These are phyloP conservation scores for Gracilaria domingensis DNA, from an alignment of 23 red algal genomes.

Conservation along the genomic window DNA sequence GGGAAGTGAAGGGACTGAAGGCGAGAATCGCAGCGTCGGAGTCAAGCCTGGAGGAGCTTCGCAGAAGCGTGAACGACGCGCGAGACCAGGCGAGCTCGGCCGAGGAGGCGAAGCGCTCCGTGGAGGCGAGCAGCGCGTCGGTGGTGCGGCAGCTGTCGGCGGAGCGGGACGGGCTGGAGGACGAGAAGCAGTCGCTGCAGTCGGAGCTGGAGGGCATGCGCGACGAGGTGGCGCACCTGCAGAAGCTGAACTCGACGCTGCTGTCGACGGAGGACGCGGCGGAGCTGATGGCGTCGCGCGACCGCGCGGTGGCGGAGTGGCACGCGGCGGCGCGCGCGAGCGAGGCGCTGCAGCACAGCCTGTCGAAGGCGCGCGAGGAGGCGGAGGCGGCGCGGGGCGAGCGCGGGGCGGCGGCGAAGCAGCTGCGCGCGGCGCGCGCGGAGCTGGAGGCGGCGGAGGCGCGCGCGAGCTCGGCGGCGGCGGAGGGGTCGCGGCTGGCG, in stretches of 20 bases:
- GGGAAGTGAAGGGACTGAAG: neutral
- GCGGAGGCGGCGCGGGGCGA: neutral
- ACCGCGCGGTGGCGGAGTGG: conserved; percentile 11
- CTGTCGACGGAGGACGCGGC: conserved; percentile 14
- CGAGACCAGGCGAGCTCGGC: neutral
- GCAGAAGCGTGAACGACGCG: neutral
- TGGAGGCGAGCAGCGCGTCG: neutral
- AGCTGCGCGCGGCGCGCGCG: neutral
- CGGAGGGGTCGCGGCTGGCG: neutral
- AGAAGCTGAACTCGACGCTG: conserved; percentile 15
- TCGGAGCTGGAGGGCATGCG: neutral
- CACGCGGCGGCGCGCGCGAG: neutral
- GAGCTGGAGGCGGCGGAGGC: neutral
- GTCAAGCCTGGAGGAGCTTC: conserved; percentile 11
- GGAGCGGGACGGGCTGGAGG: conserved; percentile 13
- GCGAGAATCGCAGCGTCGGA: neutral
- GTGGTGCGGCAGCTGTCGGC: neutral
- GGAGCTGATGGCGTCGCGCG: conserved; percentile 8
- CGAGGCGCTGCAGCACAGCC: conserved; percentile 15
- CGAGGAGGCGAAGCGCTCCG: conserved; percentile 8
- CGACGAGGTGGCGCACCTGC: neutral
- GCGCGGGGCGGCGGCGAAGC: neutral
- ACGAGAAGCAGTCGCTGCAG: conserved; percentile 38
- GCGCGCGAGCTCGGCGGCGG: no score
- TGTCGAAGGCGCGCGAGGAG: neutral